These are phyloP conservation scores for Ophiostoma populinum DNA, from an alignment of 2,329 filamentous ascomycete genomes.

Conservation along the genomic window DNA sequence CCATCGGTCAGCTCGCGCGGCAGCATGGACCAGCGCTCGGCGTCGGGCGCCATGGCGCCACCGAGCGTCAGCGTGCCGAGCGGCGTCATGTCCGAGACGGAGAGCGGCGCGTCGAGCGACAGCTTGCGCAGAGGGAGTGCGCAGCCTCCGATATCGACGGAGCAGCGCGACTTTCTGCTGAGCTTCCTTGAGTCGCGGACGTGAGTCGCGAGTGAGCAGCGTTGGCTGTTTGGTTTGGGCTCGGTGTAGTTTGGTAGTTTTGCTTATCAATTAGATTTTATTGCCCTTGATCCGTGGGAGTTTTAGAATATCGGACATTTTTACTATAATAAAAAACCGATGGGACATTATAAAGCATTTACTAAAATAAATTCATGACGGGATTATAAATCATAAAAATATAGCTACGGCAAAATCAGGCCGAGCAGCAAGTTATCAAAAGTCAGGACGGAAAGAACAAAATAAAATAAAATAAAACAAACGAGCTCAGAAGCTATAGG, in stretches of 20 bases:
- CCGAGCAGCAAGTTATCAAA: background rate
- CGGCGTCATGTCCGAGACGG: background rate
- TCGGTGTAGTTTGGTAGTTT: background rate
- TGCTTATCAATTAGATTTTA: background rate
- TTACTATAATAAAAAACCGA: too few relatives aligned
- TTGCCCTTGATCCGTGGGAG: too few relatives aligned
- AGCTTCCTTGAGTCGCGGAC: conserved; percentile 49
- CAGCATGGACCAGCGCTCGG: background rate
- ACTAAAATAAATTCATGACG: too few relatives aligned
- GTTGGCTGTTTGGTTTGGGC: background rate
- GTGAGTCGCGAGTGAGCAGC: conserved; percentile 11
- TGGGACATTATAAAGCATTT: too few relatives aligned
- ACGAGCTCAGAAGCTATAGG: too few relatives aligned
- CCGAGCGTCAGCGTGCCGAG: background rate
- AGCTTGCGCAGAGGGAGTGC: conserved; percentile 27
- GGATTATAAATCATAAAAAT: too few relatives aligned
- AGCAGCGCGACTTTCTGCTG: conserved; percentile 59
- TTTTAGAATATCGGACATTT: too few relatives aligned
- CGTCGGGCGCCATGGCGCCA: background rate
- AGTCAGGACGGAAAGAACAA: background rate
- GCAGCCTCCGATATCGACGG: conserved; percentile 43
- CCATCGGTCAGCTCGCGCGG: conserved; percentile 6
- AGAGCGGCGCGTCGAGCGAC: conserved; percentile 8
- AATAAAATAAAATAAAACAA: conserved; percentile 1
- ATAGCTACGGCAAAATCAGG: too few relatives aligned